Conservation (phyloP, 495 filamentous ascomycete species). For the Penicillium robsamsonii region DNA sequence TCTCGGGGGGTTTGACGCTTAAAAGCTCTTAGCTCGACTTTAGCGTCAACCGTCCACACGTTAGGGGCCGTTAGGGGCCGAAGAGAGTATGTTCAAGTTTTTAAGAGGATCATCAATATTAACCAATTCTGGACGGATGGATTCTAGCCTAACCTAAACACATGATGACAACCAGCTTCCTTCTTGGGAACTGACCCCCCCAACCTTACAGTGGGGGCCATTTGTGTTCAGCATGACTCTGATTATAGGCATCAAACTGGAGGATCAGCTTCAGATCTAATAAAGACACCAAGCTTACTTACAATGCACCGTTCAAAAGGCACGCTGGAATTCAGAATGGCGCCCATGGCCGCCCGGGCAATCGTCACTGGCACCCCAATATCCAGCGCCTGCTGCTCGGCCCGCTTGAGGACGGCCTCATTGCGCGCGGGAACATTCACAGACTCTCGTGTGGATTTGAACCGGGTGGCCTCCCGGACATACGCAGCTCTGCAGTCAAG, state of each 20-base stretch:
- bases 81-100: not conserved
- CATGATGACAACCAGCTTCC: not conserved
- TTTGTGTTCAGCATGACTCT: not conserved
- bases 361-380: slow-evolving; percentile 11
- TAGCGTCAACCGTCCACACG: not conserved
- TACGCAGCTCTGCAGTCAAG: slow-evolving; percentile 7
- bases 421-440: slow-evolving; percentile 11
- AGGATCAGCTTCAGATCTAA: not conserved
- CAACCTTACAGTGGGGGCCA: not conserved
- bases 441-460: slow-evolving; percentile 8
- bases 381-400: slow-evolving; percentile 9
- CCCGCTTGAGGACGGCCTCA: slow-evolving; percentile 6
- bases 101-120: not conserved
- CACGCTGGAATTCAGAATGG: slow-evolving; percentile 9
- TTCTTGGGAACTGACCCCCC: not conserved
- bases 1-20: not conserved
- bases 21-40: not conserved
- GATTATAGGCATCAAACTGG: not conserved
- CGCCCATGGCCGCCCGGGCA: slow-evolving; percentile 8
- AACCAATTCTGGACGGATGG: not conserved
- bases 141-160: not conserved
- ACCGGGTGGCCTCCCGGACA: slow-evolving; percentile 11
- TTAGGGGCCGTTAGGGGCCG: no score
- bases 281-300: not conserved
- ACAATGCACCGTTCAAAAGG: slow-evolving; percentile 11